These are phyloP conservation scores for Brettanomyces bruxellensis DNA, from an alignment of 805 yeast species.

Conservation along the genomic window DNA sequence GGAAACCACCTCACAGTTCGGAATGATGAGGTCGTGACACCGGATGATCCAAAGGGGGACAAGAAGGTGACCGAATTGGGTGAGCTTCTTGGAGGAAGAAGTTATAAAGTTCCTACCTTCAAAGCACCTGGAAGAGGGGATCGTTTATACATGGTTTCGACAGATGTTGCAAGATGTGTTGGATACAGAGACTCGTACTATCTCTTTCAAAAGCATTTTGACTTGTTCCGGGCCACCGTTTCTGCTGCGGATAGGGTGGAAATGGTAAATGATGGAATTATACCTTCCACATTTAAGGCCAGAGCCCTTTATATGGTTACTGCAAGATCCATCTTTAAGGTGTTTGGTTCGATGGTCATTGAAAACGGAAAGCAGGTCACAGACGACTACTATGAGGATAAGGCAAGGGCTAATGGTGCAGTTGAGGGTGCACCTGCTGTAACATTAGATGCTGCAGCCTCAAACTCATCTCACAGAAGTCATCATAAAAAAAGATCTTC, in stretches of 20 bases:
- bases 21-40: slow-evolving; percentile 71
- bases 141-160: slow-evolving; percentile 77
- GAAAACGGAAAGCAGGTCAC: slow-evolving; percentile 69
- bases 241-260: slow-evolving; percentile 75
- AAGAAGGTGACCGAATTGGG: slow-evolving; percentile 64
- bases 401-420: slow-evolving; percentile 48
- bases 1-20: slow-evolving; percentile 58
- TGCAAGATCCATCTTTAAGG: slow-evolving; percentile 81
- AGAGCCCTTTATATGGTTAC: slow-evolving; percentile 84
- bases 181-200: slow-evolving; percentile 90
- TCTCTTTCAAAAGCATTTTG: slow-evolving; percentile 77
- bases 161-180: slow-evolving; percentile 93
- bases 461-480: not conserved
- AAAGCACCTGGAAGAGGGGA: slow-evolving; percentile 59
- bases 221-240: slow-evolving; percentile 64
- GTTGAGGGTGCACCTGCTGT: slow-evolving; percentile 50
- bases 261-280: slow-evolving; percentile 66
- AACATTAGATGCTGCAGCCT: not conserved
- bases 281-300: slow-evolving; percentile 88
- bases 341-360: slow-evolving; percentile 82
- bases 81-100: slow-evolving; percentile 59
- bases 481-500: not conserved
- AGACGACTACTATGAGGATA: slow-evolving; percentile 83
- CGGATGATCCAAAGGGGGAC: slow-evolving; percentile 73
- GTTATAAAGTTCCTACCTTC: slow-evolving; percentile 63